A percentile compares a stretch with the other conserved stretches of the same genome.
Conservation (phyloP, 345 rosid genomes). For the Populus ilicifolia region DNA sequence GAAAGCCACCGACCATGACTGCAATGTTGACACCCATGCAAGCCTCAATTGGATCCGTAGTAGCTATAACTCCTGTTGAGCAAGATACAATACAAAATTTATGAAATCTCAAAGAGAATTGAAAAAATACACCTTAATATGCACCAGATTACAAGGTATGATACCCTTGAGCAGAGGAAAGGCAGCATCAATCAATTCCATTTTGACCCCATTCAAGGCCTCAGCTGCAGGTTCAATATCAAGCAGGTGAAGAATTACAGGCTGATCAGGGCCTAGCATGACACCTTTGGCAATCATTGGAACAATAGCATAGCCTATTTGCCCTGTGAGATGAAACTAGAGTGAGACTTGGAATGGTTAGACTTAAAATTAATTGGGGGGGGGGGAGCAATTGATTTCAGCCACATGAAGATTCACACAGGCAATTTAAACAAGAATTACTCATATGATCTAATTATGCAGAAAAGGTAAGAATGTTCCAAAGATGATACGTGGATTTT, state of each 20-base stretch:
- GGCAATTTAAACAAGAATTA: no score
- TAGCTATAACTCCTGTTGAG: constrained; percentile 55
- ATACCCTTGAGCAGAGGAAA: constrained; percentile 72
- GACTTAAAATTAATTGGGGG: no score
- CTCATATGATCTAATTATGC: no score
- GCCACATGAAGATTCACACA: no score
- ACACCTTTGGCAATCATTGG: constrained; percentile 83
- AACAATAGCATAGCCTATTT: constrained; percentile 77
- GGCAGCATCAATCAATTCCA: constrained; percentile 80
- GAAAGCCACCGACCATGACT: constrained; percentile 66
- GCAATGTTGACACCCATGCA: constrained; percentile 66
- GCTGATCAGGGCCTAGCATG: constrained; percentile 83
- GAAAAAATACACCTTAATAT: not conserved
- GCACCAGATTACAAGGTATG: not conserved
- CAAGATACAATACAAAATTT: not conserved
- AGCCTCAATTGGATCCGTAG: constrained; percentile 65
- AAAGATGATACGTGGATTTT: no score
- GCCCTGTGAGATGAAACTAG: constrained; percentile 41
- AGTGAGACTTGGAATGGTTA: not conserved
- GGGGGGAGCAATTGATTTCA: no score
- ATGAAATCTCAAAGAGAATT: not conserved
- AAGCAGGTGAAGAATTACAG: constrained; percentile 75
- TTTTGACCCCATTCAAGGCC: constrained; percentile 60
- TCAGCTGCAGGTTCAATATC: constrained; percentile 61
- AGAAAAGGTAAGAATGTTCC: no score